These are phyloP conservation scores for Mortierella sp. DNA, from an alignment of 371 early-diverging fungal species.

Conservation along the genomic window DNA sequence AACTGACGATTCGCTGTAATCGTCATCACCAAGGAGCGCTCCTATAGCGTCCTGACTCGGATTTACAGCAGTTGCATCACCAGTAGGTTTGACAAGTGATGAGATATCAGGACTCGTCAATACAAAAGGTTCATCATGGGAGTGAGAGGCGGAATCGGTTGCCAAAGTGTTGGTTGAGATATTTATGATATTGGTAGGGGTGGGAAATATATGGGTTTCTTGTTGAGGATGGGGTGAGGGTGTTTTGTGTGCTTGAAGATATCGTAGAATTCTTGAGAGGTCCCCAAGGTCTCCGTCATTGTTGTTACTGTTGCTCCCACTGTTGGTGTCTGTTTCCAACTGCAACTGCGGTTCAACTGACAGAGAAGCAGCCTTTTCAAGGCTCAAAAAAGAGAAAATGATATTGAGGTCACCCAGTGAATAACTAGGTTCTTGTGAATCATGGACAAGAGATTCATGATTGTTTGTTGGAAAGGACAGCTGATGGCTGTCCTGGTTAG, in stretches of 20 bases:
- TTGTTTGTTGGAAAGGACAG: too few species aligned
- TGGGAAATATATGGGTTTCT: background rate
- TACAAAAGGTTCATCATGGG: background rate
- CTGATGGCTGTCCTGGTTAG: background rate
- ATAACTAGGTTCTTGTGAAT: background rate
- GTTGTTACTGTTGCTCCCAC: background rate
- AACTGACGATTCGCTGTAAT: background rate
- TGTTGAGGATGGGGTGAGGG: background rate
- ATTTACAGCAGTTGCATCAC: background rate
- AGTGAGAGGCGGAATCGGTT: background rate
- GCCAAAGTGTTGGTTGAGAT: background rate
- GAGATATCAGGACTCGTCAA: slow-evolving; percentile 2
- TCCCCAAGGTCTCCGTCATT: slow-evolving; percentile 15
- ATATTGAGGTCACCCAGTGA: slow-evolving; percentile 23
- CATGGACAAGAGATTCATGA: background rate
- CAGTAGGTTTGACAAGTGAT: background rate
- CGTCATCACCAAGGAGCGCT: slow-evolving; percentile 8
- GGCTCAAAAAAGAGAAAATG: slow-evolving; percentile 23
- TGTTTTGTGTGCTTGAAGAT: slow-evolving; percentile 22
- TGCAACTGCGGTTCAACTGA: background rate
- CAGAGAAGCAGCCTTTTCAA: slow-evolving; percentile 11
- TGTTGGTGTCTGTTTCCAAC: background rate
- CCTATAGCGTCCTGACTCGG: slow-evolving; percentile 1
- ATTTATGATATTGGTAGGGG: background rate
- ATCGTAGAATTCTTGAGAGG: slow-evolving; percentile 21